These are phyloP conservation scores for Cryptosporidium baileyi DNA, from an alignment of 169 alveolate genomes.

Conservation along the genomic window DNA sequence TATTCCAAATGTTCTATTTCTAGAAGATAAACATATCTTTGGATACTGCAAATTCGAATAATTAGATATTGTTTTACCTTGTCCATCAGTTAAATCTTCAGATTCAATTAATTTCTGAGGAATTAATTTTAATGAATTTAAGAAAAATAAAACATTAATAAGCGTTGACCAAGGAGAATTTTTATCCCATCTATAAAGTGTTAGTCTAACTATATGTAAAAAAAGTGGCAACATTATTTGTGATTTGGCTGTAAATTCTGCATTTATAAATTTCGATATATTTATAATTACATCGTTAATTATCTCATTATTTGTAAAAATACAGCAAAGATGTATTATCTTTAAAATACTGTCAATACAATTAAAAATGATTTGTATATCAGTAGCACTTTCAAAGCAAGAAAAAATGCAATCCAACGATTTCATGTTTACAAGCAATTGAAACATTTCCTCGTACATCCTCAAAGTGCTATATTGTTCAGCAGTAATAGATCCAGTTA, in stretches of 20 bases:
- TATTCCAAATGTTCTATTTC: slow-evolving; percentile 49
- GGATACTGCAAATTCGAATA: slow-evolving; percentile 55
- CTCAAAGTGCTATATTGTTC: not conserved
- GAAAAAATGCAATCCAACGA: slow-evolving; percentile 16
- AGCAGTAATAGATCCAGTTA: not conserved
- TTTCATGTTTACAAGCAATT: not conserved
- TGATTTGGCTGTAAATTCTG: slow-evolving; percentile 30
- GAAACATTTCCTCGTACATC: slow-evolving; percentile 18
- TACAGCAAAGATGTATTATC: not conserved
- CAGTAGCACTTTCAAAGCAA: slow-evolving; percentile 12
- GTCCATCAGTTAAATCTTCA: slow-evolving; percentile 40
- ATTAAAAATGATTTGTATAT: slow-evolving; percentile 13
- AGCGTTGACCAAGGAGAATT: slow-evolving; percentile 43
- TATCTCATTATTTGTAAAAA: not conserved
- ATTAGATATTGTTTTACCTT: slow-evolving; percentile 11
- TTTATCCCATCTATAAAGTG: slow-evolving; percentile 11
- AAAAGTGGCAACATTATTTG: slow-evolving; percentile 37
- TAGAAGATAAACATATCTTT: slow-evolving; percentile 20
- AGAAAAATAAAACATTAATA: not conserved
- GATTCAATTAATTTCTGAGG: slow-evolving; percentile 1
- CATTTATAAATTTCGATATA: slow-evolving; percentile 12
- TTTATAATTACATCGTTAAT: slow-evolving; percentile 9
- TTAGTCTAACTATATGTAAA: slow-evolving; percentile 1
- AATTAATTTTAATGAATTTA: slow-evolving; percentile 24
- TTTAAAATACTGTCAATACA: slow-evolving; percentile 42